Evolutionary conservation across 495 filamentous ascomycete genomes (phyloP), one percentile per base, ranked within the genome.

Genomic region (Aspergillus indologenus): DNA sequence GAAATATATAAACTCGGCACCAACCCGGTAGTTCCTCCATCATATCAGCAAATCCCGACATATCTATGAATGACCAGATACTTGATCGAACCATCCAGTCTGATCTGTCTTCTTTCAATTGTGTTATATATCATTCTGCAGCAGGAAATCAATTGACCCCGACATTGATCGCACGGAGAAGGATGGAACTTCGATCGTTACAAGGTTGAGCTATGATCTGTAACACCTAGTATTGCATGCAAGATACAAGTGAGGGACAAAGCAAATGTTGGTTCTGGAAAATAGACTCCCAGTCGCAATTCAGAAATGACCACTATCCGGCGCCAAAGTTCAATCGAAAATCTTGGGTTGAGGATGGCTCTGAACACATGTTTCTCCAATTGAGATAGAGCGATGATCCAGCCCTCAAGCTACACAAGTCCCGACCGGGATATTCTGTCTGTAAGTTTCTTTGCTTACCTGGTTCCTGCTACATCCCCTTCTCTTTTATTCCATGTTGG

Each of bases 81-180:
- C n/a, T n/a, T n/a, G n/a, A n/a, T n/a, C n/a, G n/a, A n/a, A n/a
- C n/a, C n/a, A n/a, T n/a, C n/a, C 26, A 50, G 31, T 52, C 19
- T 18, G 31, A 31, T 18, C 8, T 26, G 34, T 40, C 34, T 40
- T 2, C 12, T 11, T 2, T 8, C 5, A 11, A 40, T 8, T 40
- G 12, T 40, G 34, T 40, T 40, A 40, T 40, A 40, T 40, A 11
- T 40, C 34, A 40, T 6, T 2, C 12, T 40, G 12, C 34, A 40
- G 5, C 5, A 14, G 34, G 34, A 2, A 8, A 40, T 9, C 12
- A 15, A 40, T 2, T 40, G 45, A 31, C 53, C 54, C 59, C 53
- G 47, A 54, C 52, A 48, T 57, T 61, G 56, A 61, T 57, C 58
- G 45, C 50, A 19, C 58, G n/a, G n/a, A 60, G 49, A 29, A 43